Percentiles rank a stretch among this genome's conserved stretches.
These are phyloP conservation scores for Emergomyces orientalis DNA, from an alignment of 2,329 filamentous ascomycete genomes.

Conservation along the genomic window DNA sequence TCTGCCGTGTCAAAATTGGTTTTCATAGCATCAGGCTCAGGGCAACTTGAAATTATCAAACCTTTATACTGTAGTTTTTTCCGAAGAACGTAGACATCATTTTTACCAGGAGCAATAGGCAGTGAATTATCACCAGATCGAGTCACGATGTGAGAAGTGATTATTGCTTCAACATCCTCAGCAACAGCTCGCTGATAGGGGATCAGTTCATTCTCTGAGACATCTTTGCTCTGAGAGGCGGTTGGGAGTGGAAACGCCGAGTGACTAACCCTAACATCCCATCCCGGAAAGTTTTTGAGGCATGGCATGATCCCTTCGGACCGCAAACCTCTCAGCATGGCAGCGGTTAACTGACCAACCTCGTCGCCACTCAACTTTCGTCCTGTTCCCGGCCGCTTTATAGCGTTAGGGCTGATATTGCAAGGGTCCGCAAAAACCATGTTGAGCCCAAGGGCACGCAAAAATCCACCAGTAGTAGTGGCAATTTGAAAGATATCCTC, in stretches of 20 bases:
- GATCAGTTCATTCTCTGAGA: conserved; percentile 35
- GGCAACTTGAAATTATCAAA: conserved; percentile 38
- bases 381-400: conserved; percentile 38
- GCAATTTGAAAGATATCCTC: conserved; percentile 30
- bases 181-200: conserved; percentile 37
- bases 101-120: conserved; percentile 33
- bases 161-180: conserved; percentile 36
- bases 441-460: conserved; percentile 36
- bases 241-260: conserved; percentile 37
- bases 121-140: conserved; percentile 28
- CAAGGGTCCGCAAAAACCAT: conserved; percentile 41
- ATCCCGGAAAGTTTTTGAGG: conserved; percentile 40
- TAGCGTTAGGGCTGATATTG: conserved; percentile 38
- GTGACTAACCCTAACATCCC: conserved; percentile 38
- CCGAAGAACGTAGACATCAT: conserved; percentile 32
- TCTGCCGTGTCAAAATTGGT: conserved; percentile 35
- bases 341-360: conserved; percentile 35
- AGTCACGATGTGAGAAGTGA: conserved; percentile 39
- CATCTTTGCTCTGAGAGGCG: conserved; percentile 29
- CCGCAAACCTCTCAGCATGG: conserved; percentile 30
- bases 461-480: conserved; percentile 31
- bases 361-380: conserved; percentile 37
- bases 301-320: conserved; percentile 35
- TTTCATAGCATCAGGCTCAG: conserved; percentile 39
- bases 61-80: conserved; percentile 37